Evolutionary conservation across 2,329 filamentous ascomycete genomes (phyloP).

Genomic region (Claviceps fusiformis): DNA sequence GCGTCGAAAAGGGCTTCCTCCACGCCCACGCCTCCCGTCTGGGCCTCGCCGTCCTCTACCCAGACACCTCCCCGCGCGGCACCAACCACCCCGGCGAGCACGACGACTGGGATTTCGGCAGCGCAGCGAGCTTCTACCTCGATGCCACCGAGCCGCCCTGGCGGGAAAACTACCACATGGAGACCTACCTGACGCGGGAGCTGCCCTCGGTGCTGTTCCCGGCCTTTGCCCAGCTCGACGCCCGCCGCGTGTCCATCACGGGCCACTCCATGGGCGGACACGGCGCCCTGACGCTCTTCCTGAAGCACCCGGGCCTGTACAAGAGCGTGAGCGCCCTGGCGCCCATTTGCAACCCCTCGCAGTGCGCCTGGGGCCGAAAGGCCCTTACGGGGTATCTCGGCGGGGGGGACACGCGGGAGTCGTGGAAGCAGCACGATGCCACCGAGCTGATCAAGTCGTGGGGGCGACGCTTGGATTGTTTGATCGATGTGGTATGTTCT

Average conservation of each 20-base stretch:
- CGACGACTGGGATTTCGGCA: conserved; percentile 82
- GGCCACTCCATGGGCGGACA: conserved; percentile 98
- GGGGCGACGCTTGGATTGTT: conserved; percentile 56
- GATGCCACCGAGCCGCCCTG: conserved; percentile 69
- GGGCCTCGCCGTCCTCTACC: conserved; percentile 86
- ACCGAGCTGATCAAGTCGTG: conserved; percentile 74
- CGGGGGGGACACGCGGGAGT: conserved; percentile 42
- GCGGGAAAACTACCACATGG: conserved; percentile 76
- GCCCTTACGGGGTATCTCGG: conserved; percentile 88
- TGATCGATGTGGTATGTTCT: conserved; percentile 71
- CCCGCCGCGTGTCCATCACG: conserved; percentile 61
- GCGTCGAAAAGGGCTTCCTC: conserved; percentile 76
- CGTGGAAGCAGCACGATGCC: conserved; percentile 83
- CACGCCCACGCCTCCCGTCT: conserved; percentile 66
- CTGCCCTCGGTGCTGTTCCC: conserved; percentile 66
- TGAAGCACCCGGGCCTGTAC: conserved; percentile 85
- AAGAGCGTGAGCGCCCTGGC: conserved; percentile 82
- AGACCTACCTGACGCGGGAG: conserved; percentile 80
- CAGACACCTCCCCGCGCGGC: conserved; percentile 86
- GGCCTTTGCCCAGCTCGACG: conserved; percentile 59
- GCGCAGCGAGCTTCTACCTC: conserved; percentile 87
- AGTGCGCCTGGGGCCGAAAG: conserved; percentile 91
- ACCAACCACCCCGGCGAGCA: conserved; percentile 71
- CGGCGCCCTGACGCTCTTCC: conserved; percentile 80
- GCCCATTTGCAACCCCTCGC: conserved; percentile 73